phyloP scores from a whole-genome alignment of 371 early-diverging fungal species.

The Zopfochytrium polystomum region DNA sequence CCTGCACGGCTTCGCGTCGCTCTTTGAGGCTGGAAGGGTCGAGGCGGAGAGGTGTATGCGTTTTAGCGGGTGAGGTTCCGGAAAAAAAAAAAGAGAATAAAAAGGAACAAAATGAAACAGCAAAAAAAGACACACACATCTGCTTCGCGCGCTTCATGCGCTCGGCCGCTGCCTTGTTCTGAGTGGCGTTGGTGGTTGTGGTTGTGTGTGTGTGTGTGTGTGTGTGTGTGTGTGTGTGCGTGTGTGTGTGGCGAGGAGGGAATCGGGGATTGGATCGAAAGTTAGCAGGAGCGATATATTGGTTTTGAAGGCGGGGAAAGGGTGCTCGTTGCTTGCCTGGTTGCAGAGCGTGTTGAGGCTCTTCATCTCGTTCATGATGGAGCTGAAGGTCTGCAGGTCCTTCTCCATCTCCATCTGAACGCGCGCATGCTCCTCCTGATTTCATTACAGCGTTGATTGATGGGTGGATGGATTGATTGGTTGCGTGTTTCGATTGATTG shows the following conservation, averaged over 20 bases:
- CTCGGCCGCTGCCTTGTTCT: constrained; percentile 25
- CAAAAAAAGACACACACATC: constrained; percentile 24
- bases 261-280: too few species aligned
- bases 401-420: constrained; percentile 22
- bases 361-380: constrained; percentile 29
- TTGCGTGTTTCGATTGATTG: not conserved
- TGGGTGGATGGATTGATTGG: too few species aligned
- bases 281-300: too few species aligned
- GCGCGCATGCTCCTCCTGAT: constrained; percentile 12
- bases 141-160: constrained; percentile 21
- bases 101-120: not conserved
- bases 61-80: not conserved
- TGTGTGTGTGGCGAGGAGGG: too few species aligned
- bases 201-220: not conserved
- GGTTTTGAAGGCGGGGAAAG: too few species aligned
- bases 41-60: not conserved
- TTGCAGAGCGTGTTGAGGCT: constrained; percentile 18
- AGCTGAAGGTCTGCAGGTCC: constrained; percentile 23
- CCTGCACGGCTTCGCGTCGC: constrained; percentile 17
- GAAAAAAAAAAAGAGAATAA: not conserved
- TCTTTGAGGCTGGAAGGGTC: constrained; percentile 16
- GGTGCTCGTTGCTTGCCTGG: constrained; percentile 15
- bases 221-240: too few species aligned
- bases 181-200: too few species aligned
- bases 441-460: not conserved